These are phyloP conservation scores for Coprinellus micaceus DNA, from an alignment of 768 basidiomycete species.

Conservation along the genomic window DNA sequence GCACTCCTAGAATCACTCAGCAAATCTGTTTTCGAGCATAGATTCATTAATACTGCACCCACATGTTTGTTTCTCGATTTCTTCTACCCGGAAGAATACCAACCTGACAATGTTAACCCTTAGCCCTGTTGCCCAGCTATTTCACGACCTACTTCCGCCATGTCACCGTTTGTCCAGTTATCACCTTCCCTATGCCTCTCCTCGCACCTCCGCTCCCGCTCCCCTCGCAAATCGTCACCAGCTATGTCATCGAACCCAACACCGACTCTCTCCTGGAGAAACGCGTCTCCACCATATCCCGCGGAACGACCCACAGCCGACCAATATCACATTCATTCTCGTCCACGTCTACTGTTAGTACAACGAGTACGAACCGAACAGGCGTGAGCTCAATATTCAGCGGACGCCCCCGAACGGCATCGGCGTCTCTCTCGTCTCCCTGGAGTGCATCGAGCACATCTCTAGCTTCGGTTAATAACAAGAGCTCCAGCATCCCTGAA, in stretches of 20 bases:
- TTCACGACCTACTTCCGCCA: conserved; percentile 71
- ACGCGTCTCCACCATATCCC: conserved; percentile 33
- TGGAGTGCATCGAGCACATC: conserved; percentile 20
- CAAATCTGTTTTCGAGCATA: conserved; percentile 62
- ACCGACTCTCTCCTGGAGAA: conserved; percentile 29
- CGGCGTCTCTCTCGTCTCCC: conserved; percentile 31
- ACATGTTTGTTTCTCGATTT: conserved; percentile 44
- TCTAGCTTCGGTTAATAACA: conserved; percentile 9
- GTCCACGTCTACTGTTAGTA: conserved; percentile 41
- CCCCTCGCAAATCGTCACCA: conserved; percentile 40
- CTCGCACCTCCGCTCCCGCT: conserved; percentile 60
- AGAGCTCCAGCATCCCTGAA: background rate
- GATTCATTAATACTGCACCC: conserved; percentile 70
- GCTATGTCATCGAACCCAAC: conserved; percentile 35
- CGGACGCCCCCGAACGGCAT: conserved; percentile 25
- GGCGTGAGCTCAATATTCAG: conserved; percentile 21
- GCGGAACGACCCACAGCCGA: conserved; percentile 32
- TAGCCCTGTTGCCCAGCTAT: conserved; percentile 65
- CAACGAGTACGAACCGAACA: conserved; percentile 28
- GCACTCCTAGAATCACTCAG: conserved; percentile 65
- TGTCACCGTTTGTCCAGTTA: conserved; percentile 55
- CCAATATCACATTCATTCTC: conserved; percentile 52
- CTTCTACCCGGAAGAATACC: conserved; percentile 1
- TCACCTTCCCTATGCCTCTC: conserved; percentile 68
- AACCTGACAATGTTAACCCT: background rate